Conservation (phyloP, 2,329 filamentous ascomycete genomes). For the Botrytis cinerea region DNA sequence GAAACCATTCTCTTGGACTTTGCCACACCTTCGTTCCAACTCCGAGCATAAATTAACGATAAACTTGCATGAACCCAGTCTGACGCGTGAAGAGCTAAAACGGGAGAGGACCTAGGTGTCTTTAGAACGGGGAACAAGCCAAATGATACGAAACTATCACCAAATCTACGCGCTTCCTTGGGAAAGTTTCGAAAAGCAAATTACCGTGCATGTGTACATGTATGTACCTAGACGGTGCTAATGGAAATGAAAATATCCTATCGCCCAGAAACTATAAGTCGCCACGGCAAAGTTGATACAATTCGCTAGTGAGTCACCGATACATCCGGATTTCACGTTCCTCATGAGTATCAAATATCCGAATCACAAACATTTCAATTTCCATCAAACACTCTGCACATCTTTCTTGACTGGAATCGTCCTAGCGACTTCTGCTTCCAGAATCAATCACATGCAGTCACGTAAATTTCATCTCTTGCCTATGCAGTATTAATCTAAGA, state of each 20-base stretch:
- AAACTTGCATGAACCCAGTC: not conserved
- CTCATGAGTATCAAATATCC: slow-evolving; percentile 16
- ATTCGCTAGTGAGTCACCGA: not conserved
- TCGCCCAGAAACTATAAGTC: not conserved
- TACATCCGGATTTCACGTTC: not conserved
- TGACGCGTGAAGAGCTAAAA: slow-evolving; percentile 1
- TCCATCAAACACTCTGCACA: slow-evolving; percentile 5
- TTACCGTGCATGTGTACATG: slow-evolving; percentile 1
- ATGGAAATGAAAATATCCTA: not conserved
- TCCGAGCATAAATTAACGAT: not conserved
- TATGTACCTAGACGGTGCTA: slow-evolving; percentile 7
- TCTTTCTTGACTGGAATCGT: slow-evolving; percentile 1
- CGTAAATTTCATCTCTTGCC: not conserved
- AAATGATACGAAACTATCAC: slow-evolving; percentile 2
- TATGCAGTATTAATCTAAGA: slow-evolving; percentile 1
- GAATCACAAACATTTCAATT: slow-evolving; percentile 18
- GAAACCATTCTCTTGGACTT: slow-evolving; percentile 9
- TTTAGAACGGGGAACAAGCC: not conserved
- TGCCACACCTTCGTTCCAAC: slow-evolving; percentile 2
- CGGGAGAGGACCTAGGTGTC: not conserved
- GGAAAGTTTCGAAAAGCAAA: not conserved
- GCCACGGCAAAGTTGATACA: not conserved
- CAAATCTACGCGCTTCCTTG: slow-evolving; percentile 9
- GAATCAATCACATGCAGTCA: slow-evolving; percentile 9
- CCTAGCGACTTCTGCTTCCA: slow-evolving; percentile 6